These are phyloP conservation scores for Neonectria punicea DNA, from an alignment of 2,329 filamentous ascomycete species.

Conservation along the genomic window DNA sequence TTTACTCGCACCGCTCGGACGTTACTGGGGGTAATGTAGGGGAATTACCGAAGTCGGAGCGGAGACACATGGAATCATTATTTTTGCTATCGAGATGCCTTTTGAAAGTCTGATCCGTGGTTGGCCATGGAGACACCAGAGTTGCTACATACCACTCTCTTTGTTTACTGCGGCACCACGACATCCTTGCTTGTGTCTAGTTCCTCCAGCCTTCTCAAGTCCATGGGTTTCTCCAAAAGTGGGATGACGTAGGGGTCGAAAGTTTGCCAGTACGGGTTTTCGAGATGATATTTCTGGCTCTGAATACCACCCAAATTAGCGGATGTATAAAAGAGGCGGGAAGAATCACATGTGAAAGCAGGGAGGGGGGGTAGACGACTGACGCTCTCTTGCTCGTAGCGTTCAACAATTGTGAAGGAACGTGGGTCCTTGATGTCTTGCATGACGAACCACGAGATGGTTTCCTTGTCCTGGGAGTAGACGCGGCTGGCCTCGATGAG, in stretches of 20 bases:
- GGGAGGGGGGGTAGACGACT: slow-evolving; percentile 48
- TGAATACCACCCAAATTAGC: slow-evolving; percentile 33
- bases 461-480: slow-evolving; percentile 78
- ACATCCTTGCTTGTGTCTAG: slow-evolving; percentile 66
- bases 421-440: slow-evolving; percentile 75
- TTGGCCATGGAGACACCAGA: neutral
- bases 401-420: slow-evolving; percentile 80
- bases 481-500: slow-evolving; percentile 79
- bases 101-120: neutral
- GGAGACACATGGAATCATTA: neutral
- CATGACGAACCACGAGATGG: slow-evolving; percentile 79
- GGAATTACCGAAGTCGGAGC: neutral
- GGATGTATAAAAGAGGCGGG: slow-evolving; percentile 2
- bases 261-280: slow-evolving; percentile 80
- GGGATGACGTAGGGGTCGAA: slow-evolving; percentile 80
- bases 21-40: neutral
- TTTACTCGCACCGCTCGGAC: neutral
- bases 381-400: slow-evolving; percentile 74
- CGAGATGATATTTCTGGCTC: slow-evolving; percentile 71
- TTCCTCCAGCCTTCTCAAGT: slow-evolving; percentile 75
- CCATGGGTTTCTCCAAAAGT: slow-evolving; percentile 74
- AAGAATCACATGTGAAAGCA: neutral
- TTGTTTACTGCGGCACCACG: slow-evolving; percentile 48
- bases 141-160: neutral
- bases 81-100: neutral